phyloP scores from a whole-genome alignment of 2,329 filamentous ascomycete genomes.

The Leptographium radiaticola region DNA sequence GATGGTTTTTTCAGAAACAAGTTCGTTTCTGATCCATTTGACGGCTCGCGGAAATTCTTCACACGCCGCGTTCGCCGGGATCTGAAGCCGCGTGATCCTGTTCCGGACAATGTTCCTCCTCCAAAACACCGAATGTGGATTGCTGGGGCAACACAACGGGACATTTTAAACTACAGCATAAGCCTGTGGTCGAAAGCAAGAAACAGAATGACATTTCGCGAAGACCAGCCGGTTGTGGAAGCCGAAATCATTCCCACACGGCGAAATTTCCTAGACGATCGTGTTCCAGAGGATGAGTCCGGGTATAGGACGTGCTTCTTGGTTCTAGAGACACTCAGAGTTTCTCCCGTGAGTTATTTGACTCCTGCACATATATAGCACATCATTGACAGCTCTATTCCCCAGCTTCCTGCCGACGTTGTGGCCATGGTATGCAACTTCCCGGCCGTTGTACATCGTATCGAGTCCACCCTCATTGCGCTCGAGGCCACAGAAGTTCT shows the following conservation, averaged over 20 bases:
- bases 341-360: slow-evolving; percentile 42
- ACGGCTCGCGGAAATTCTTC: slow-evolving; percentile 52
- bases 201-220: slow-evolving; percentile 37
- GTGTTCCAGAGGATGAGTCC: slow-evolving; percentile 32
- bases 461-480: slow-evolving; percentile 72
- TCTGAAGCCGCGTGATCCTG: slow-evolving; percentile 49
- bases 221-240: slow-evolving; percentile 68
- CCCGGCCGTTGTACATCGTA: slow-evolving; percentile 70
- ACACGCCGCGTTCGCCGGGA: slow-evolving; percentile 38
- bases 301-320: slow-evolving; percentile 44
- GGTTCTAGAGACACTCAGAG: slow-evolving; percentile 60
- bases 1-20: slow-evolving; percentile 38
- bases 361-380: slow-evolving; percentile 8
- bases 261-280: slow-evolving; percentile 70
- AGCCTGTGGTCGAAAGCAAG: slow-evolving; percentile 57
- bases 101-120: slow-evolving; percentile 42
- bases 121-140: slow-evolving; percentile 30
- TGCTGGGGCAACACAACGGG: slow-evolving; percentile 25
- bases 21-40: slow-evolving; percentile 43
- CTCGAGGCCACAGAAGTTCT: slow-evolving; percentile 59
- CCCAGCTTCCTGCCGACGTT: slow-evolving; percentile 52
- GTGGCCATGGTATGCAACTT: slow-evolving; percentile 63
- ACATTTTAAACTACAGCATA: slow-evolving; percentile 73
- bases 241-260: slow-evolving; percentile 62
- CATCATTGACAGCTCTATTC: not conserved